Percentiles rank a stretch among this genome's conserved stretches.
These are phyloP conservation scores for Chaetothyriales sp. DNA, from an alignment of 2,329 filamentous ascomycete genomes.

Conservation along the genomic window DNA sequence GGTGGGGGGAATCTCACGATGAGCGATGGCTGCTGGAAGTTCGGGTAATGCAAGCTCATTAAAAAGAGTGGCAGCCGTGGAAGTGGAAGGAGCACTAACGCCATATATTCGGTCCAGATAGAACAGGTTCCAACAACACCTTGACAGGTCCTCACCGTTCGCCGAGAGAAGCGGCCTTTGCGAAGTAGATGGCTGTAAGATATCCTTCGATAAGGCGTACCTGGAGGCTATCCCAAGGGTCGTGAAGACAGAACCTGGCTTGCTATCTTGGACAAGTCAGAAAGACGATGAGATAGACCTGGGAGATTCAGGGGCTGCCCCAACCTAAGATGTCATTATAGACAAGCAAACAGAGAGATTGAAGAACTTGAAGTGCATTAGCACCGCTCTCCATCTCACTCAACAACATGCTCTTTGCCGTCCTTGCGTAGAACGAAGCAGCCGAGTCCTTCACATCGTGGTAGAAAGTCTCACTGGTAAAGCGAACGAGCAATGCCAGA, in stretches of 20 bases:
- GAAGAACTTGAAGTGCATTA: constrained; percentile 4
- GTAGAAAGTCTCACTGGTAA: constrained; percentile 21
- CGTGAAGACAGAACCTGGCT: constrained; percentile 11
- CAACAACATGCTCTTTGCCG: constrained; percentile 14
- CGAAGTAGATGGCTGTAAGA: not conserved
- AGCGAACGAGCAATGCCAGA: constrained; percentile 31
- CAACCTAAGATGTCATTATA: constrained; percentile 10
- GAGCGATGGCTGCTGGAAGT: constrained; percentile 2
- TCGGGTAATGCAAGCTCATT: constrained; percentile 7
- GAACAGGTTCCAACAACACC: constrained; percentile 12
- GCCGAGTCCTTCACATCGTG: constrained; percentile 15
- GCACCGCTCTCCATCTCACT: constrained; percentile 4
- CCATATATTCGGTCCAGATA: constrained; percentile 13
- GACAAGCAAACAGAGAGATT: constrained; percentile 11
- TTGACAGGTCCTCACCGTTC: constrained; percentile 4
- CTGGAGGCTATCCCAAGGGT: constrained; percentile 9
- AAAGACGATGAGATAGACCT: not conserved
- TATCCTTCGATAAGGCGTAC: constrained; percentile 6
- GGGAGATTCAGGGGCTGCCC: not conserved
- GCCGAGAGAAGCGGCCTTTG: not conserved
- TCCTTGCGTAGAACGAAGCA: constrained; percentile 23
- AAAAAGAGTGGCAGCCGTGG: constrained; percentile 2
- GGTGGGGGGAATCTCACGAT: not conserved
- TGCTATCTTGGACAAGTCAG: constrained; percentile 4
- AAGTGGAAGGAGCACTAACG: constrained; percentile 7